Evolutionary conservation across 2,329 filamentous ascomycete species (phyloP).

Genomic region (Trichoderma sp.): DNA sequence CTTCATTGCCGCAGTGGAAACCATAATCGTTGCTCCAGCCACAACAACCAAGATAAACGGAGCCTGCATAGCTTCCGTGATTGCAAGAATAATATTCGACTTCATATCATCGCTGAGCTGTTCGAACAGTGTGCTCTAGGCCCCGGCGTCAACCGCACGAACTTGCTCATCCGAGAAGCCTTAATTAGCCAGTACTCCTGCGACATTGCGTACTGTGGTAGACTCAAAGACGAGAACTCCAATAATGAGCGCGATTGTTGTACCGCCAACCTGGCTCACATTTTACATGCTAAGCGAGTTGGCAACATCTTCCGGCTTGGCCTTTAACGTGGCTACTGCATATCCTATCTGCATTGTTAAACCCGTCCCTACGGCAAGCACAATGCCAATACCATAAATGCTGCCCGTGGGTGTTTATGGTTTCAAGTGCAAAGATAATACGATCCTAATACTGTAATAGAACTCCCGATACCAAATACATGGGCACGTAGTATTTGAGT

Average conservation of each 20-base stretch:
- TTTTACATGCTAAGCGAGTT: conserved; percentile 25
- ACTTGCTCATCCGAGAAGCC: conserved; percentile 4
- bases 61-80: conserved; percentile 9
- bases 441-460: conserved; percentile 2
- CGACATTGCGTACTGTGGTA: background rate
- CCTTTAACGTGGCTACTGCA: conserved; percentile 28
- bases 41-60: conserved; percentile 8
- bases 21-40: background rate
- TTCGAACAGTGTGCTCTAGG: conserved; percentile 9
- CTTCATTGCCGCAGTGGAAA: background rate
- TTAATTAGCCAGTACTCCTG: background rate
- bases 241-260: conserved; percentile 28
- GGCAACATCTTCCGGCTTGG: background rate
- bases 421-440: background rate
- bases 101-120: background rate
- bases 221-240: conserved; percentile 34
- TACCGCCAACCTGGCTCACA: conserved; percentile 29
- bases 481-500: conserved; percentile 14
- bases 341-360: conserved; percentile 28
- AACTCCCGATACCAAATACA: conserved; percentile 14
- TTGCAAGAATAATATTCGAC: background rate
- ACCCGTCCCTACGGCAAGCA: conserved; percentile 16
- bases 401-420: background rate
- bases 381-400: conserved; percentile 19
- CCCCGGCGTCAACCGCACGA: conserved; percentile 5